These are phyloP conservation scores for Zoysia pacifica DNA, from an alignment of 176 grass and related monocot genomes.

Conservation along the genomic window DNA sequence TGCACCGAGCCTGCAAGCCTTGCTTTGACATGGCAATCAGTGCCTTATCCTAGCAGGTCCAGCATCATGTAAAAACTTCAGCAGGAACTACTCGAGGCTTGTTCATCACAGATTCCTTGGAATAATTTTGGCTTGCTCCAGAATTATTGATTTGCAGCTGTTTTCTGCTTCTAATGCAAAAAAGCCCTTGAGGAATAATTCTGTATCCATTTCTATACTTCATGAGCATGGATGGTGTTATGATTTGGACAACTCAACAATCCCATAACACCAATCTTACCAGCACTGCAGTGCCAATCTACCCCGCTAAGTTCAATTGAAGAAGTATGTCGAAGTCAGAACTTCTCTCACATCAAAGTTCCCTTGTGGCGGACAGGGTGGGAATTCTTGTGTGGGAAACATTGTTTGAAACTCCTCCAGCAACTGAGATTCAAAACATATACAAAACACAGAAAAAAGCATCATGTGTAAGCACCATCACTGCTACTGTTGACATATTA, in stretches of 20 bases:
- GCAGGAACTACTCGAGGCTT: conserved; percentile 30
- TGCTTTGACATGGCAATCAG: background rate
- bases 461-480: conserved; percentile 9
- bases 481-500: background rate
- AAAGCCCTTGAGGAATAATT: background rate
- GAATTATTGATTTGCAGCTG: conserved; percentile 1
- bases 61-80: conserved; percentile 52
- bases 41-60: conserved; percentile 21
- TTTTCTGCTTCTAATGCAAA: conserved; percentile 20
- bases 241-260: conserved; percentile 2
- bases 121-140: conserved; percentile 3
- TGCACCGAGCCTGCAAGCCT: background rate
- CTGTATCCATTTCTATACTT: background rate
- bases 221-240: background rate
- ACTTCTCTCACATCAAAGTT: conserved; percentile 76
- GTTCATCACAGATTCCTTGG: conserved; percentile 8
- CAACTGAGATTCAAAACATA: conserved; percentile 56
- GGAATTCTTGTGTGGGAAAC: conserved; percentile 69
- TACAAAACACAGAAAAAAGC: conserved; percentile 23
- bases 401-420: conserved; percentile 68
- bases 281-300: conserved; percentile 13
- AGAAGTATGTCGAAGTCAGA: conserved; percentile 83
- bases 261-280: background rate
- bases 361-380: conserved; percentile 77
- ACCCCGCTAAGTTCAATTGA: conserved; percentile 56